Evolutionary conservation across 176 grass and related monocot genomes (phyloP).

Genomic region (Chloris gayana): DNA sequence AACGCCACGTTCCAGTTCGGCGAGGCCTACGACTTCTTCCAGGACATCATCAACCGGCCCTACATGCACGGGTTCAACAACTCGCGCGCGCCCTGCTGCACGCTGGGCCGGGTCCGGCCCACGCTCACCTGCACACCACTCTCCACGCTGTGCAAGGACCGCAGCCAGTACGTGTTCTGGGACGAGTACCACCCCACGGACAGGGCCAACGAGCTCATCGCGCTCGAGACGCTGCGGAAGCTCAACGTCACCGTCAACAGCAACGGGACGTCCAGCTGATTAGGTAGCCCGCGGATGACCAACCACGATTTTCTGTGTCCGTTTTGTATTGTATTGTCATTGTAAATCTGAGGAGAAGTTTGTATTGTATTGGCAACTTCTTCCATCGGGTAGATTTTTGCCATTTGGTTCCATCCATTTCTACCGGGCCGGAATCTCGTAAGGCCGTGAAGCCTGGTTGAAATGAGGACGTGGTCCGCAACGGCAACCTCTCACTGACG

Average conservation of each 20-base stretch:
- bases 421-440: too few relatives aligned
- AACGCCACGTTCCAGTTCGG: constrained; percentile 79
- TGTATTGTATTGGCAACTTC: background rate
- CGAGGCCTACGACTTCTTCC: constrained; percentile 86
- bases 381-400: background rate
- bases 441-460: background rate
- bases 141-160: constrained; percentile 80
- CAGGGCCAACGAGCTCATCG: constrained; percentile 90
- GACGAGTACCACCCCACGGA: constrained; percentile 98
- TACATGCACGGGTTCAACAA: constrained; percentile 78
- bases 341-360: too few relatives aligned
- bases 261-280: constrained; percentile 44
- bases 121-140: constrained; percentile 90
- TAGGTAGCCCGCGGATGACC: background rate
- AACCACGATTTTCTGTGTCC: background rate
- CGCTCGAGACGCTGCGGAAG: constrained; percentile 68
- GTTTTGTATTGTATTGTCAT: background rate
- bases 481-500: too few relatives aligned
- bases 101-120: constrained; percentile 66
- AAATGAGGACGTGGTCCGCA: background rate
- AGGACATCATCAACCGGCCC: constrained; percentile 77
- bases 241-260: constrained; percentile 63
- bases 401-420: background rate
- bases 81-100: constrained; percentile 76
- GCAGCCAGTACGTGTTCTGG: constrained; percentile 93